Evolutionary conservation across 202 grass and related monocot species (phyloP).

Genomic region (Bolboschoenoplectus hybrid): DNA sequence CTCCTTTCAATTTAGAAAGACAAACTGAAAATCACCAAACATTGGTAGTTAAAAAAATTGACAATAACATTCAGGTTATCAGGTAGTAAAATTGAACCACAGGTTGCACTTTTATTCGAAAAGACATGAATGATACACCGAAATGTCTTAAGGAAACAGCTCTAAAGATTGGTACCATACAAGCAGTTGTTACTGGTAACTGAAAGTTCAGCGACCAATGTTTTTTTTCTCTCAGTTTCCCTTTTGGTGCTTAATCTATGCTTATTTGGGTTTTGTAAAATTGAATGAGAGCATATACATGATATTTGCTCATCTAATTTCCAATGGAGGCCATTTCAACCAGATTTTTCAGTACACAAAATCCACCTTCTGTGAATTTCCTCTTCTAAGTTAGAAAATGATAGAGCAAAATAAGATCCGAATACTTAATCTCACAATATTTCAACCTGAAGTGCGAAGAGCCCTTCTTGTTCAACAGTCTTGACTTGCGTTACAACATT

Average conservation of each 20-base stretch:
- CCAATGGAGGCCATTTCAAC: neutral
- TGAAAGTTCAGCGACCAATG: neutral
- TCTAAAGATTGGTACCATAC: neutral
- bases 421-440: neutral
- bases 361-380: neutral
- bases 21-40: neutral
- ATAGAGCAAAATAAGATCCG: neutral
- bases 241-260: neutral
- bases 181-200: neutral
- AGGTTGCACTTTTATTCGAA: neutral
- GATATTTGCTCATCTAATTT: neutral
- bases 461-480: slow-evolving; percentile 78
- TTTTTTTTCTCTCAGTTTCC: neutral
- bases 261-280: neutral
- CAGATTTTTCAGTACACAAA: neutral
- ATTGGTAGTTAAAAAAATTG: too few relatives aligned
- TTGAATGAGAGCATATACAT: neutral
- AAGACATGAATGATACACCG: neutral
- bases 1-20: neutral
- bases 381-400: neutral
- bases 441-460: slow-evolving; percentile 85
- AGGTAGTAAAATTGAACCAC: neutral
- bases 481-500: slow-evolving; percentile 97
- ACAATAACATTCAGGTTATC: neutral
- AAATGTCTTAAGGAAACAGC: neutral